Evolutionary conservation across 2,329 filamentous ascomycete species (phyloP).

Genomic region (Claviceps maximensis): DNA sequence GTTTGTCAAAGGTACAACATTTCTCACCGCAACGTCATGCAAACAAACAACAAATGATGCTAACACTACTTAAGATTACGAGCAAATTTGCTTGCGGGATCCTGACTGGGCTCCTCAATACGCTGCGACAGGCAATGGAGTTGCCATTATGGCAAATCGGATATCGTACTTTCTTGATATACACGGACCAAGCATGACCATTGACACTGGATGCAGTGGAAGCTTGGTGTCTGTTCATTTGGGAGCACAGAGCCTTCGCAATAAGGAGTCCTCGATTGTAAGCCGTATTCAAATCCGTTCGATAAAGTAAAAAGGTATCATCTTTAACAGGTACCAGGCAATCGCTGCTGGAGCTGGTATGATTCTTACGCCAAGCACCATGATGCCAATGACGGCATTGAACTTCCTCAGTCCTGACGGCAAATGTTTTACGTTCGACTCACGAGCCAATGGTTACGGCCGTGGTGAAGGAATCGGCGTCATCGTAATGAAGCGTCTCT

Average conservation of each 20-base stretch:
- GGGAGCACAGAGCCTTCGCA: slow-evolving; percentile 35
- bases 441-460: slow-evolving; percentile 49
- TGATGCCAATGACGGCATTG: slow-evolving; percentile 41
- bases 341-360: slow-evolving; percentile 38
- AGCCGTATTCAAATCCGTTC: neutral
- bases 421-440: slow-evolving; percentile 40
- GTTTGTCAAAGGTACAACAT: slow-evolving; percentile 31
- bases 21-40: neutral
- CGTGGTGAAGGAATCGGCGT: slow-evolving; percentile 49
- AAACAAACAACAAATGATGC: neutral
- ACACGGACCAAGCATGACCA: slow-evolving; percentile 40
- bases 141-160: slow-evolving; percentile 41
- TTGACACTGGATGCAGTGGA: slow-evolving; percentile 47
- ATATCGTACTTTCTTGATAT: slow-evolving; percentile 43
- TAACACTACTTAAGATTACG: slow-evolving; percentile 27
- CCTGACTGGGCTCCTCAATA: slow-evolving; percentile 36
- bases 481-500: slow-evolving; percentile 45
- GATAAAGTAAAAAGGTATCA: neutral
- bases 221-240: slow-evolving; percentile 41
- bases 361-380: slow-evolving; percentile 41
- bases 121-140: slow-evolving; percentile 38
- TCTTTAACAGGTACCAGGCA: slow-evolving; percentile 17
- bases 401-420: slow-evolving; percentile 40
- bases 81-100: slow-evolving; percentile 36
- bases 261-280: slow-evolving; percentile 29